Evolutionary conservation across 1,284 basidiomycete genomes (phyloP).

Genomic region (Melampsora americana): DNA sequence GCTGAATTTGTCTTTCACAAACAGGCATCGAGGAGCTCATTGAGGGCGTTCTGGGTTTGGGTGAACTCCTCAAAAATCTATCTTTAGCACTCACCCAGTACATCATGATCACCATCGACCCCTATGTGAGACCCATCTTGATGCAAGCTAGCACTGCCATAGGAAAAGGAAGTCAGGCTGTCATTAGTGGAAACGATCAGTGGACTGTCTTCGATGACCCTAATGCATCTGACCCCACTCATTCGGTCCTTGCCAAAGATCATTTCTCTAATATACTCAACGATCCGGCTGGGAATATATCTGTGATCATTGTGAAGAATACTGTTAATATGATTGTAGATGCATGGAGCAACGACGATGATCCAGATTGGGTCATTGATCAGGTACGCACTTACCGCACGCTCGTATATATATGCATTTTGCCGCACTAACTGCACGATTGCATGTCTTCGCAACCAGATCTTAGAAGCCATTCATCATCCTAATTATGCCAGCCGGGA

Average conservation of each 20-base stretch:
- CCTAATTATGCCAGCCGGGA: constrained; percentile 71
- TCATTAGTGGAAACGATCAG: constrained; percentile 36
- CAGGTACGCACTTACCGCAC: too few relatives aligned
- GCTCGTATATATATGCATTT: too few relatives aligned
- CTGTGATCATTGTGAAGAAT: constrained; percentile 59
- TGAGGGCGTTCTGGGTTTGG: constrained; percentile 29
- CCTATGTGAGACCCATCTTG: constrained; percentile 31
- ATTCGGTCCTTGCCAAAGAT: constrained; percentile 53
- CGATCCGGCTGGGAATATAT: constrained; percentile 55
- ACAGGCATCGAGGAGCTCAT: constrained; percentile 38
- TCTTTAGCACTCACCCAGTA: constrained; percentile 32
- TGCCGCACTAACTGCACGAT: too few relatives aligned
- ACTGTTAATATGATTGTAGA: constrained; percentile 67
- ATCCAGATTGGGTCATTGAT: constrained; percentile 61
- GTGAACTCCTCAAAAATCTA: constrained; percentile 17
- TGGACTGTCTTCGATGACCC: constrained; percentile 40
- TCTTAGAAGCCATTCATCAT: constrained; percentile 78
- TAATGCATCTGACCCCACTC: constrained; percentile 51
- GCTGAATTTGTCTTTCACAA: background rate
- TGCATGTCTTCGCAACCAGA: constrained; percentile 64
- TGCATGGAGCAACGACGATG: constrained; percentile 64
- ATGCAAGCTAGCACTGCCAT: constrained; percentile 36
- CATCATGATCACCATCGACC: constrained; percentile 38
- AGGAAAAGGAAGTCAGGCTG: constrained; percentile 31
- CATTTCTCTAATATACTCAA: constrained; percentile 54